Percentiles rank a stretch among this genome's conserved stretches.
phyloP scores from a whole-genome alignment of 2,329 filamentous ascomycete species.

The Aspergillus eucalypticola region DNA sequence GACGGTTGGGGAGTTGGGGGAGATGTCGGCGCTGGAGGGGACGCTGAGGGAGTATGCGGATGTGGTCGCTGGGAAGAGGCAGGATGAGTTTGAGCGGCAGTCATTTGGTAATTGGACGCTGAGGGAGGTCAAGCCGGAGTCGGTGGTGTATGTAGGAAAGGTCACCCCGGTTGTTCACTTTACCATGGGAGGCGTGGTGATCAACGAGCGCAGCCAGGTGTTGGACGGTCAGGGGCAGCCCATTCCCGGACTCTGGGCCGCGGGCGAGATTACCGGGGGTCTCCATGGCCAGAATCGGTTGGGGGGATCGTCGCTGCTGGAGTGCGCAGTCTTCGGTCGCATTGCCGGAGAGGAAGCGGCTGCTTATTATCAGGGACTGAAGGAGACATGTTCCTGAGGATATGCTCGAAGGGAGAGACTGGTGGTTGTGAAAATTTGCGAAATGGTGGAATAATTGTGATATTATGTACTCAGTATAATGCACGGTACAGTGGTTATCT shows the following conservation, averaged over 20 bases:
- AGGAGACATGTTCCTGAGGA: background rate
- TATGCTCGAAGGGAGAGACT: background rate
- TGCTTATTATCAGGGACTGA: slow-evolving; percentile 17
- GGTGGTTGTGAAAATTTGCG: background rate
- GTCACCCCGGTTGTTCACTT: slow-evolving; percentile 67
- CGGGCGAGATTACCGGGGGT: slow-evolving; percentile 65
- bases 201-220: slow-evolving; percentile 57
- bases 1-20: slow-evolving; percentile 53
- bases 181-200: slow-evolving; percentile 65
- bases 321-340: slow-evolving; percentile 65
- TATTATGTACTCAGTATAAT: too few species aligned
- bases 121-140: slow-evolving; percentile 49
- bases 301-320: slow-evolving; percentile 62
- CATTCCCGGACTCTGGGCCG: slow-evolving; percentile 61
- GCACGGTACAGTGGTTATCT: too few species aligned
- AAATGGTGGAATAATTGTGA: too few species aligned
- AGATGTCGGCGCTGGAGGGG: slow-evolving; percentile 36
- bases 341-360: slow-evolving; percentile 57
- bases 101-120: slow-evolving; percentile 60
- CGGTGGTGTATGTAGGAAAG: slow-evolving; percentile 58
- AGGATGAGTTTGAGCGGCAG: slow-evolving; percentile 52
- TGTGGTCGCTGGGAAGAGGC: slow-evolving; percentile 41
- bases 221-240: slow-evolving; percentile 45
- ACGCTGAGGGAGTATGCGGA: slow-evolving; percentile 54
- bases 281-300: slow-evolving; percentile 65